A percentile compares a stretch with the other conserved stretches of the same genome.
These are phyloP conservation scores for Yamadazyma blattariae DNA, from an alignment of 1,139 yeast genomes.

Conservation along the genomic window DNA sequence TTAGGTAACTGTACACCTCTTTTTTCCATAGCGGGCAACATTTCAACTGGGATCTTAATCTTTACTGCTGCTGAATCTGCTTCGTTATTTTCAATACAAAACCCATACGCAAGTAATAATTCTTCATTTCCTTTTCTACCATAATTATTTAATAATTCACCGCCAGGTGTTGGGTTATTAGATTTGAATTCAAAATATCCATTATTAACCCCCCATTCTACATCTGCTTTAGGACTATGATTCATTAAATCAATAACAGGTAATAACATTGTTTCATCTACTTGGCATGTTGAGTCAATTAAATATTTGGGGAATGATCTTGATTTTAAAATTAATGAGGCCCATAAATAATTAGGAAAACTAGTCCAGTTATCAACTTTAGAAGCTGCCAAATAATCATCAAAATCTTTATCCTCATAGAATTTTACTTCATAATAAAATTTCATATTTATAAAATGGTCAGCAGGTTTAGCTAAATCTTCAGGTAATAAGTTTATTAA, in stretches of 20 bases:
- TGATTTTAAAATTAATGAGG: slow-evolving; percentile 65
- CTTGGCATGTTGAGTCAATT: slow-evolving; percentile 21
- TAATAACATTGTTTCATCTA: slow-evolving; percentile 62
- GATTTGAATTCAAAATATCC: slow-evolving; percentile 30
- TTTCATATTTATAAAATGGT: slow-evolving; percentile 42
- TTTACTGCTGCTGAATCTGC: slow-evolving; percentile 63
- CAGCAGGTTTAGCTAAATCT: slow-evolving; percentile 25
- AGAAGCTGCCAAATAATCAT: slow-evolving; percentile 22
- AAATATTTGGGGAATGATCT: slow-evolving; percentile 74
- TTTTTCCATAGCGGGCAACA: slow-evolving; percentile 30
- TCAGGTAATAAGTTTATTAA: slow-evolving; percentile 35
- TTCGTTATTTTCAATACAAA: slow-evolving; percentile 57
- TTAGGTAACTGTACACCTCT: slow-evolving; percentile 47
- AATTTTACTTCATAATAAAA: slow-evolving; percentile 48
- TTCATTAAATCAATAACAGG: slow-evolving; percentile 81
- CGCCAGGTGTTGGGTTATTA: slow-evolving; percentile 25
- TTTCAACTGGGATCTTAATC: slow-evolving; percentile 43
- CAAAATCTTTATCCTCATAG: slow-evolving; percentile 36
- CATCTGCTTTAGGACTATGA: slow-evolving; percentile 61
- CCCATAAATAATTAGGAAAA: slow-evolving; percentile 72
- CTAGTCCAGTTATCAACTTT: slow-evolving; percentile 52
- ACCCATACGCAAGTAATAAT: slow-evolving; percentile 63
- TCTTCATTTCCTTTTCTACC: slow-evolving; percentile 88
- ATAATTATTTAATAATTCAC: slow-evolving; percentile 72
- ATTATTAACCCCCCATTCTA: slow-evolving; percentile 52